phyloP scores from a whole-genome alignment of 129 eudicot species.

The Centella asiatica region DNA sequence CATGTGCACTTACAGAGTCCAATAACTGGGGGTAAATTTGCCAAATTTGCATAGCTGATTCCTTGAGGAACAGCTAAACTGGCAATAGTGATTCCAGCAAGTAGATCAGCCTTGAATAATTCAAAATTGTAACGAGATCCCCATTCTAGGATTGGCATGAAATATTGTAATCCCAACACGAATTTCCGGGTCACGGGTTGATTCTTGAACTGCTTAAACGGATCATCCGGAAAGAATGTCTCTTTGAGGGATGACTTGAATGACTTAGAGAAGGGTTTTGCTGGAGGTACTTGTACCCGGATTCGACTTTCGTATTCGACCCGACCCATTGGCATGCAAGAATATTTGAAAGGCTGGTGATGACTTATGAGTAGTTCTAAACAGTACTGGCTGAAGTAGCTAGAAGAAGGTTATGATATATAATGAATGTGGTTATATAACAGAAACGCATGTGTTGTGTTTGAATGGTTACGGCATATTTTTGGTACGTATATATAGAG shows the following conservation, averaged over 20 bases:
- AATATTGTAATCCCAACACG: not conserved
- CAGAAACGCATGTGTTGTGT: too few species aligned
- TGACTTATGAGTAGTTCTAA: not conserved
- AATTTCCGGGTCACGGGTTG: not conserved
- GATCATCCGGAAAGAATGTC: slow-evolving; percentile 10
- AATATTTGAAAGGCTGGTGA: not conserved
- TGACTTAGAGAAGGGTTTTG: slow-evolving; percentile 1
- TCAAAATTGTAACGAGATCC: slow-evolving; percentile 8
- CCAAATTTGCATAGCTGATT: slow-evolving; percentile 7
- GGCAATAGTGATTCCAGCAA: slow-evolving; percentile 10
- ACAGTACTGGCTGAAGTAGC: not conserved
- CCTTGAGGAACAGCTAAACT: slow-evolving; percentile 9
- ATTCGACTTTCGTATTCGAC: not conserved
- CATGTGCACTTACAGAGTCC: slow-evolving; percentile 9
- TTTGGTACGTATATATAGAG: not conserved
- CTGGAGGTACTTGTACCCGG: slow-evolving; percentile 4
- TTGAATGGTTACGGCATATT: not conserved
- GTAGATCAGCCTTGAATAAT: not conserved
- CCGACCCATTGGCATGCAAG: not conserved
- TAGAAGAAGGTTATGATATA: too few species aligned
- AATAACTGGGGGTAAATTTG: slow-evolving; percentile 1
- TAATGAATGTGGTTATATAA: too few species aligned
- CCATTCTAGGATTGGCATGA: slow-evolving; percentile 11
- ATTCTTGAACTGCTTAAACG: not conserved
- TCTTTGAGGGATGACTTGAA: not conserved